Evolutionary conservation across 495 filamentous ascomycete species (phyloP), one percentile per base, ranked within the genome.

Genomic region (Bombardia bombarda): DNA sequence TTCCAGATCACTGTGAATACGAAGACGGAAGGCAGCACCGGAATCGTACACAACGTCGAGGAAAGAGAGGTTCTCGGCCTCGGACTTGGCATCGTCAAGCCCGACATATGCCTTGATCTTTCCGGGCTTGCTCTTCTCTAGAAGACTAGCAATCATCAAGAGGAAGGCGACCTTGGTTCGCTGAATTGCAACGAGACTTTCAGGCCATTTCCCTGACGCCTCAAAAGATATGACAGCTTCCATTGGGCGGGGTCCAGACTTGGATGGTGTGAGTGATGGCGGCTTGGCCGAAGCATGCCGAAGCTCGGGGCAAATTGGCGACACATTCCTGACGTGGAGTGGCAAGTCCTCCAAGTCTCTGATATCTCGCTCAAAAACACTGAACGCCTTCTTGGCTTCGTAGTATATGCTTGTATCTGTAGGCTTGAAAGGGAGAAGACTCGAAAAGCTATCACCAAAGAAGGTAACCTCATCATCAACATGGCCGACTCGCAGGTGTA

Each of bases 101-200:
- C 92, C 90, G 30, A 96, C 56, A 32, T 77, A 76, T 24, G 79
- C 78, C 14, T 60, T 72, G 35, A 82, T 57, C 16, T 73, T 36
- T 8, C 53, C 70, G 7, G 65, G 63, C 32, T 77, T 68, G 34
- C 55, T 49, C 21, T 63, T 62, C 46, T 82, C 69, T 7, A 98
- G 62, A 0, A 84, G 73, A 37, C 79, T 79, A 20, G 78, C 80
- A 38, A 97, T 82, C 58, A 85, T 90, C 6, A 93, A 56, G 2
- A 97, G 73, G 56, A 98, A 93, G 0, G 90, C 93, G 18, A 90
- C 73, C 62, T 98, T 98, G 9, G 90, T 90, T 59, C 86, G 77
- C 58, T 97, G 92, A 33, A 98, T 90, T 3, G 92, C 90, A 8
- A 72, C 71, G 7, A 97, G 65, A 53, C 90, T 84, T 50, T 97